phyloP scores from a whole-genome alignment of 768 basidiomycete species.

The Tephrocybe sp. region DNA sequence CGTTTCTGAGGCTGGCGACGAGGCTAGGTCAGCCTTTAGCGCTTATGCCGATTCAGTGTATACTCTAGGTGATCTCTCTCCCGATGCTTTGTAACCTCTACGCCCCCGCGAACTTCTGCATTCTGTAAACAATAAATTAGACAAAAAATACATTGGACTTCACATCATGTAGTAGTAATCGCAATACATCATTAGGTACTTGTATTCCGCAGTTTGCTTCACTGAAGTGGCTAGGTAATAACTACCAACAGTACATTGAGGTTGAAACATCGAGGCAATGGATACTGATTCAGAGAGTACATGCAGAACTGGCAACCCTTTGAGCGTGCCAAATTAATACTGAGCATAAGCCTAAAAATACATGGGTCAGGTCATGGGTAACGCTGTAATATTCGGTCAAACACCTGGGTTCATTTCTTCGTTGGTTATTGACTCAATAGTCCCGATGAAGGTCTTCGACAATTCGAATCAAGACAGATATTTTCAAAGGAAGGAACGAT shows the following conservation, averaged over 20 bases:
- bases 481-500: neutral
- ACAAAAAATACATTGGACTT: neutral
- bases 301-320: too few species aligned
- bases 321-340: too few species aligned
- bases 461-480: neutral
- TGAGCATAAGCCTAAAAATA: too few species aligned
- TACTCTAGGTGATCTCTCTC: constrained; percentile 68
- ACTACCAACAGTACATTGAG: too few species aligned
- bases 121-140: neutral
- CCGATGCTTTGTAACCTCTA: constrained; percentile 58
- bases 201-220: neutral
- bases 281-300: too few species aligned
- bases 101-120: neutral
- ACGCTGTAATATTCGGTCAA: too few species aligned
- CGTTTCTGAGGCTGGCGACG: constrained; percentile 74
- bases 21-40: constrained; percentile 61
- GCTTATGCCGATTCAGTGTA: constrained; percentile 44
- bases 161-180: neutral
- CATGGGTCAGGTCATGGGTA: too few species aligned
- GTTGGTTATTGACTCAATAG: too few species aligned
- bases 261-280: too few species aligned
- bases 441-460: neutral
- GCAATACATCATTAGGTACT: neutral
- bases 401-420: neutral
- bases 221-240: too few species aligned